phyloP scores from a whole-genome alignment of 352 stramenopile genomes.

The Phytophthora multivora region DNA sequence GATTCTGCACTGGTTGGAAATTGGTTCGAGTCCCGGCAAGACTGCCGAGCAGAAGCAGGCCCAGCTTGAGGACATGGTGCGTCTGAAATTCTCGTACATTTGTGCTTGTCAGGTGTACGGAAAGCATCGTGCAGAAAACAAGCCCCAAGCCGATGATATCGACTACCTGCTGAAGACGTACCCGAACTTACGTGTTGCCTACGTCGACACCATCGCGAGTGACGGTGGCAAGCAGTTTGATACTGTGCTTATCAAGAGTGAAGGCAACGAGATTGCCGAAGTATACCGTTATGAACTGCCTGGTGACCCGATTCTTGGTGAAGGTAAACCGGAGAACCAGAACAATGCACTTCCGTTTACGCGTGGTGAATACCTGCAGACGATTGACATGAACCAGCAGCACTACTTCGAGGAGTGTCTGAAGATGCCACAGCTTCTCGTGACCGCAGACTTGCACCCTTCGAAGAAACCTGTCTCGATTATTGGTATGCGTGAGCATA shows the following conservation, averaged over 20 bases:
- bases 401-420: slow-evolving; percentile 89
- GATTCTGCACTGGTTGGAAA: slow-evolving; percentile 83
- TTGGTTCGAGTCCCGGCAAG: slow-evolving; percentile 69
- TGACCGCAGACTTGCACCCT: slow-evolving; percentile 64
- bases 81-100: slow-evolving; percentile 86
- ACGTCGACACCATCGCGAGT: slow-evolving; percentile 67
- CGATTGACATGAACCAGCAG: slow-evolving; percentile 93
- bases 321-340: slow-evolving; percentile 90
- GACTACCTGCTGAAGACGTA: slow-evolving; percentile 79
- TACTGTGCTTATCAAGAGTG: slow-evolving; percentile 74
- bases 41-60: slow-evolving; percentile 73
- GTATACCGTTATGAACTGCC: slow-evolving; percentile 82
- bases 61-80: slow-evolving; percentile 81
- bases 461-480: slow-evolving; percentile 79
- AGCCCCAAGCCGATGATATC: slow-evolving; percentile 72
- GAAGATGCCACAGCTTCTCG: slow-evolving; percentile 83
- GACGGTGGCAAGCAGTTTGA: slow-evolving; percentile 55
- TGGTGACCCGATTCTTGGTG: slow-evolving; percentile 81
- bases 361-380: slow-evolving; percentile 85
- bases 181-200: slow-evolving; percentile 80
- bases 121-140: slow-evolving; percentile 73
- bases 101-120: slow-evolving; percentile 86
- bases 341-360: slow-evolving; percentile 90
- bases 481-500: slow-evolving; percentile 86
- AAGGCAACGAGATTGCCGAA: slow-evolving; percentile 68